Evolutionary conservation across 2,329 filamentous ascomycete genomes (phyloP).

Genomic region (Phaeosphaeria sp.): DNA sequence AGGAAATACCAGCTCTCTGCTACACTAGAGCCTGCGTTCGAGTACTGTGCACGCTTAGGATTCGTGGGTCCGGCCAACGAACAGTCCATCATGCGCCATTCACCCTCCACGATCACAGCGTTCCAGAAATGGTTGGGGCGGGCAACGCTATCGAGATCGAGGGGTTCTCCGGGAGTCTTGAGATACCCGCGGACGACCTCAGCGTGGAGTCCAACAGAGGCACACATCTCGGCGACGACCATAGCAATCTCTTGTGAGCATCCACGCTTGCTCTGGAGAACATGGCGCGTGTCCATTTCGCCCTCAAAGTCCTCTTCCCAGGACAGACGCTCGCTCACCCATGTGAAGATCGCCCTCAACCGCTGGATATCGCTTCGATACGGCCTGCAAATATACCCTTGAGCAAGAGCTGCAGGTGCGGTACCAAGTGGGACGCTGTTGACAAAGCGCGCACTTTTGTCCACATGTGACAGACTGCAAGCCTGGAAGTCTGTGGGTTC

Average conservation of each 20-base stretch:
- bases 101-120: constrained; percentile 86
- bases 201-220: constrained; percentile 83
- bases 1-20: constrained; percentile 96
- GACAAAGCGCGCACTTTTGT: constrained; percentile 94
- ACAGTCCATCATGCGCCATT: constrained; percentile 97
- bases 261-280: constrained; percentile 82
- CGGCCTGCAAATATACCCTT: constrained; percentile 90
- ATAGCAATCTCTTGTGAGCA: constrained; percentile 89
- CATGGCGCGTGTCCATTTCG: constrained; percentile 80
- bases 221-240: constrained; percentile 92
- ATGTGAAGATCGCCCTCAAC: constrained; percentile 93
- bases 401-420: constrained; percentile 81
- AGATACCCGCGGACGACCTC: constrained; percentile 90
- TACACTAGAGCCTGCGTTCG: constrained; percentile 69
- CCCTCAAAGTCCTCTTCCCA: constrained; percentile 97
- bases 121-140: constrained; percentile 98
- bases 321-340: constrained; percentile 91
- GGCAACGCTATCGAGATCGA: constrained; percentile 81
- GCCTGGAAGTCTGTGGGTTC: constrained; percentile 82
- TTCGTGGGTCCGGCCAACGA: constrained; percentile 91
- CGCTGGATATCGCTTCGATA: constrained; percentile 94
- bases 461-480: constrained; percentile 84
- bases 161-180: constrained; percentile 80
- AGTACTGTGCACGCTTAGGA: constrained; percentile 79
- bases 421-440: constrained; percentile 81